These are phyloP conservation scores for Salix koriyanagi DNA, from an alignment of 345 rosid genomes.

Conservation along the genomic window DNA sequence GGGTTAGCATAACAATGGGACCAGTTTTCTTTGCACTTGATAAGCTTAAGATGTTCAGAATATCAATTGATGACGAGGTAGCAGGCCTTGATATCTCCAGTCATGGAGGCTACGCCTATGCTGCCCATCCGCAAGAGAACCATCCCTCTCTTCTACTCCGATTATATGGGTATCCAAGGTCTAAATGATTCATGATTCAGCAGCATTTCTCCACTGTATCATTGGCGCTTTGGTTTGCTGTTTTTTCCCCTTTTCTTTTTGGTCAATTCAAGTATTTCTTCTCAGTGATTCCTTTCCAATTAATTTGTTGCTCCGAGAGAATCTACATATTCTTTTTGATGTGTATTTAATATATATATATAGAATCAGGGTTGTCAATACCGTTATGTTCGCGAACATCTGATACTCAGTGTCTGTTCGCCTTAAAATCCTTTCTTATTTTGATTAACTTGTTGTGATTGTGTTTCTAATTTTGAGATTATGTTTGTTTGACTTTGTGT, in stretches of 20 bases:
- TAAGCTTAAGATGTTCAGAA: constrained; percentile 41
- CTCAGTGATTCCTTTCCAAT: not conserved
- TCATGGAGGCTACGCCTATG: constrained; percentile 55
- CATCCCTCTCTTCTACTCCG: constrained; percentile 33
- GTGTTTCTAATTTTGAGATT: no score
- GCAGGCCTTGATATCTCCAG: constrained; percentile 59
- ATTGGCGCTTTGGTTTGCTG: not conserved
- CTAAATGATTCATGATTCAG: constrained; percentile 1
- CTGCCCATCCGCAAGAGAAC: constrained; percentile 32
- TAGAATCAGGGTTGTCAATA: not conserved
- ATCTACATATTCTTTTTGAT: not conserved
- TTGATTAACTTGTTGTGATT: no score
- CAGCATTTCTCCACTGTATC: not conserved
- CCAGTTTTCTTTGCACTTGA: constrained; percentile 49
- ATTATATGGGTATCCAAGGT: constrained; percentile 32
- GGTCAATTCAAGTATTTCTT: not conserved
- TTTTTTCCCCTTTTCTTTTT: not conserved
- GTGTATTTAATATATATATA: not conserved
- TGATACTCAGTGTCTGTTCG: no score
- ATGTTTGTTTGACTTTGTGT: no score
- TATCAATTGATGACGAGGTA: constrained; percentile 44
- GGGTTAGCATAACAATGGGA: constrained; percentile 58
- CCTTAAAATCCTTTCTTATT: no score
- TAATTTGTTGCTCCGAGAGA: not conserved
- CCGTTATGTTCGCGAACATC: no score